These are phyloP conservation scores for Harringtonia aguacate DNA, from an alignment of 2,329 filamentous ascomycete genomes.

Conservation along the genomic window DNA sequence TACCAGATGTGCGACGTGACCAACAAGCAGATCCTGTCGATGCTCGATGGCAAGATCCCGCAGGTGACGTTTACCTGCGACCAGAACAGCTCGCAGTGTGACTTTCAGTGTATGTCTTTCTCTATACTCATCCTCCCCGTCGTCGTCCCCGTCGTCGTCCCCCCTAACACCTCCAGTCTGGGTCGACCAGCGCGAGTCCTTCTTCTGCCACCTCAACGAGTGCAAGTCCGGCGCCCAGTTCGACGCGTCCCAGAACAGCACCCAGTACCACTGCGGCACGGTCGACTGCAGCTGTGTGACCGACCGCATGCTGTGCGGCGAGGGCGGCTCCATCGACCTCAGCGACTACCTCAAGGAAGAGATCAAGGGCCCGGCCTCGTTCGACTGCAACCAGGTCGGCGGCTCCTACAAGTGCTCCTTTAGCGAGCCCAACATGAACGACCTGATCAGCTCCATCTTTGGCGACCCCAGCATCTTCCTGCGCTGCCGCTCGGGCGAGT, in stretches of 20 bases:
- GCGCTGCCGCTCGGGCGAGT: constrained; percentile 77
- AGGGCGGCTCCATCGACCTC: constrained; percentile 84
- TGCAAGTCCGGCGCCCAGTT: constrained; percentile 66
- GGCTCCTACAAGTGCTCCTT: constrained; percentile 63
- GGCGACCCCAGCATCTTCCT: constrained; percentile 84
- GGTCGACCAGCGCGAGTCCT: constrained; percentile 89
- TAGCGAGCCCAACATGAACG: constrained; percentile 85
- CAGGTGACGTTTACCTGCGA: constrained; percentile 94
- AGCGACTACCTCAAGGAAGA: constrained; percentile 73
- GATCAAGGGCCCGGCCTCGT: constrained; percentile 81
- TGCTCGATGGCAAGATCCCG: constrained; percentile 74
- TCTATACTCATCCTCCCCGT: background rate
- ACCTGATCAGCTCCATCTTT: constrained; percentile 78
- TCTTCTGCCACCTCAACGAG: constrained; percentile 82
- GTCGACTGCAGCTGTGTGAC: constrained; percentile 82
- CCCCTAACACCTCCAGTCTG: constrained; percentile 52
- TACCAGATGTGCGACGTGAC: constrained; percentile 98
- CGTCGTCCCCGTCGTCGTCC: background rate
- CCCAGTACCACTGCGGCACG: constrained; percentile 73
- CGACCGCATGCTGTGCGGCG: constrained; percentile 87
- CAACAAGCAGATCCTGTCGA: constrained; percentile 83
- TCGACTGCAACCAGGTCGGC: constrained; percentile 61
- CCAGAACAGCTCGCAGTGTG: constrained; percentile 62
- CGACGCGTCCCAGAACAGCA: constrained; percentile 63
- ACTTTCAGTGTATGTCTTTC: constrained; percentile 72